Evolutionary conservation across 257 asterid genomes (phyloP).

Genomic region (Forsythia viridissima): DNA sequence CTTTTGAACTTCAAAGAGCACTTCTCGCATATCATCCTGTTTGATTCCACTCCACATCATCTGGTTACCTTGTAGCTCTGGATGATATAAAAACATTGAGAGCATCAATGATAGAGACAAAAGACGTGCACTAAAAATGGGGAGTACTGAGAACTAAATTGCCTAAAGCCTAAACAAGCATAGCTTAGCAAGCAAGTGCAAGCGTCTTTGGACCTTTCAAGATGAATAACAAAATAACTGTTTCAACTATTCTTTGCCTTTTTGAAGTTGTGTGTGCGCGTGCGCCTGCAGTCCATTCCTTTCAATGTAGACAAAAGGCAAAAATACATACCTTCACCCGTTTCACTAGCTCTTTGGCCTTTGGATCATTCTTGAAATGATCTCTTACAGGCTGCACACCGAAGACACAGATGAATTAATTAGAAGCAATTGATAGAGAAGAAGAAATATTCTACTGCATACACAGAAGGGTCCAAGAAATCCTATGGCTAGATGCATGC

Average conservation of each 20-base stretch:
- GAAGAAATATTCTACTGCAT: background rate
- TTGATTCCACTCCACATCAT: constrained; percentile 28
- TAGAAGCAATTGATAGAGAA: background rate
- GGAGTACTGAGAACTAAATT: background rate
- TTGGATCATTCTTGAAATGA: constrained; percentile 63
- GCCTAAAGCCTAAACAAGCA: background rate
- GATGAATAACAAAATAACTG: background rate
- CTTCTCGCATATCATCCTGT: background rate
- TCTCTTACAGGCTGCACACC: constrained; percentile 80
- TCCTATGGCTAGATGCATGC: background rate
- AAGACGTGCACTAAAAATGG: background rate
- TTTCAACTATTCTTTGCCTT: background rate
- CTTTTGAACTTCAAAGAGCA: background rate
- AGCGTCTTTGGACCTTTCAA: background rate
- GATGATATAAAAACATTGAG: background rate
- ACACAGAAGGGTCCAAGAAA: background rate
- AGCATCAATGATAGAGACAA: background rate
- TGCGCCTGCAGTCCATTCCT: background rate
- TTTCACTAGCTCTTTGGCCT: constrained; percentile 69
- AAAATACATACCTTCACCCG: constrained; percentile 64
- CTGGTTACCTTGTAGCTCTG: constrained; percentile 62
- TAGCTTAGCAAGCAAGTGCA: background rate
- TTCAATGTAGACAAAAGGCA: background rate
- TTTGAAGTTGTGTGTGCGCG: background rate
- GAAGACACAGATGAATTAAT: background rate